A percentile compares a stretch with the other conserved stretches of the same genome.
Evolutionary conservation across 345 rosid species (phyloP).

Genomic region (Orychophragmus violaceus): DNA sequence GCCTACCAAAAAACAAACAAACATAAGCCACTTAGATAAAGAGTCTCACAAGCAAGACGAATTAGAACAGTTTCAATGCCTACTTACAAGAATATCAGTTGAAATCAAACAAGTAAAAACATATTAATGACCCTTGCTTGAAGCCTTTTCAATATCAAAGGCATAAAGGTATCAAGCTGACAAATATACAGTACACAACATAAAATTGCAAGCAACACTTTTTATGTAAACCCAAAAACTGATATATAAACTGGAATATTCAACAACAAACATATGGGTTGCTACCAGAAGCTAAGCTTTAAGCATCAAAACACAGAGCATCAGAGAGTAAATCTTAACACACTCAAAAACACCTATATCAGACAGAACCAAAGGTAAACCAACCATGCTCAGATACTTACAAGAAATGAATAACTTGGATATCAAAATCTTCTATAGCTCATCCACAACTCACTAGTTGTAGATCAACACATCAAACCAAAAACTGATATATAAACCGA

Average conservation of each 20-base stretch:
- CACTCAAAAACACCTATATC: neutral
- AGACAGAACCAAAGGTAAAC: no score
- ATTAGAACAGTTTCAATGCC: neutral
- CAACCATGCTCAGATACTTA: neutral
- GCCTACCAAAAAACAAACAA: slow-evolving; percentile 37
- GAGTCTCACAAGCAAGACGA: neutral
- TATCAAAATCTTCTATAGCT: neutral
- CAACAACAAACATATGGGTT: slow-evolving; percentile 2
- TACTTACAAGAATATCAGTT: neutral
- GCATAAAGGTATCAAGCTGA: neutral
- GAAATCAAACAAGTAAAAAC: neutral
- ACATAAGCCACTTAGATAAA: slow-evolving; percentile 7
- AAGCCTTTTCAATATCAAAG: neutral
- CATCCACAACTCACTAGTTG: no score
- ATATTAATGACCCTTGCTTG: neutral
- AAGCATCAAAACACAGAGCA: slow-evolving; percentile 10
- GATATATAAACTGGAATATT: neutral
- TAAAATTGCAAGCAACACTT: neutral
- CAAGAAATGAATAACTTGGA: neutral
- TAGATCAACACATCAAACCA: no score
- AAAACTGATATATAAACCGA: neutral
- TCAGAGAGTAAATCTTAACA: neutral
- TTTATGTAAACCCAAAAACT: neutral
- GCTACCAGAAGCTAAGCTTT: neutral
- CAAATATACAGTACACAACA: neutral